Percentiles rank a stretch among this genome's conserved stretches.
Evolutionary conservation across 2,329 filamentous ascomycete species (phyloP).

Genomic region (Aspergillus uvarum): DNA sequence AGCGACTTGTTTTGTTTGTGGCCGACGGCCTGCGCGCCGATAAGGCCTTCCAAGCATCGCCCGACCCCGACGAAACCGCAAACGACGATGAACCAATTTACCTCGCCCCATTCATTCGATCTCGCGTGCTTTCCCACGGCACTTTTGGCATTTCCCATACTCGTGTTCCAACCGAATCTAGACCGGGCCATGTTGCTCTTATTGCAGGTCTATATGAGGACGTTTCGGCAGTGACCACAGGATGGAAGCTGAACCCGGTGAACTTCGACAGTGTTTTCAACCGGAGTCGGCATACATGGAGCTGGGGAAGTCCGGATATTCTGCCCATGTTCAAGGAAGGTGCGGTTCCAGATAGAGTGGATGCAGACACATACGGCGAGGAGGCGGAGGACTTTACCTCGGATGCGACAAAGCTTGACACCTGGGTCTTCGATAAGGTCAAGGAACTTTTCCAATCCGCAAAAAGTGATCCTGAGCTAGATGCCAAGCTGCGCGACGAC

Average conservation of each 20-base stretch:
- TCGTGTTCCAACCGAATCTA: constrained; percentile 91
- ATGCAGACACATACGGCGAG: constrained; percentile 78
- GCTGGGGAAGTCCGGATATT: constrained; percentile 98
- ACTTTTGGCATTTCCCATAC: constrained; percentile 98
- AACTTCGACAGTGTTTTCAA: constrained; percentile 99
- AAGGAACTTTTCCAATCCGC: constrained; percentile 82
- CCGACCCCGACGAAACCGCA: constrained; percentile 60
- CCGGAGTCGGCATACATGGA: constrained; percentile 94
- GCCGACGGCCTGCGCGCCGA: constrained; percentile 97
- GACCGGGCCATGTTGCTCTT: constrained; percentile 92
- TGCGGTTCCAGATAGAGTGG: constrained; percentile 81
- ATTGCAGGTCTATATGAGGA: constrained; percentile 98
- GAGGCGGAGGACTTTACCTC: constrained; percentile 89
- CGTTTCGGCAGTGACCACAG: constrained; percentile 93
- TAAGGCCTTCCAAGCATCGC: constrained; percentile 93
- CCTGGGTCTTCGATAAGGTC: constrained; percentile 95
- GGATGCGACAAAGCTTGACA: constrained; percentile 77
- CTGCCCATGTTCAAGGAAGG: constrained; percentile 95
- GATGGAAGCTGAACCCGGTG: constrained; percentile 97
- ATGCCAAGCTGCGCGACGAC: constrained; percentile 71
- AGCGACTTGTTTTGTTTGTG: constrained; percentile 88
- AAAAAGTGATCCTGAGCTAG: constrained; percentile 71
- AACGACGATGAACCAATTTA: constrained; percentile 59
- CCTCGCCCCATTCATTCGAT: constrained; percentile 87
- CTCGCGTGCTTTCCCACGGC: constrained; percentile 80